These are phyloP conservation scores for Dryadomyces quercus-mongolicae DNA, from an alignment of 2,329 filamentous ascomycete species.

Conservation along the genomic window DNA sequence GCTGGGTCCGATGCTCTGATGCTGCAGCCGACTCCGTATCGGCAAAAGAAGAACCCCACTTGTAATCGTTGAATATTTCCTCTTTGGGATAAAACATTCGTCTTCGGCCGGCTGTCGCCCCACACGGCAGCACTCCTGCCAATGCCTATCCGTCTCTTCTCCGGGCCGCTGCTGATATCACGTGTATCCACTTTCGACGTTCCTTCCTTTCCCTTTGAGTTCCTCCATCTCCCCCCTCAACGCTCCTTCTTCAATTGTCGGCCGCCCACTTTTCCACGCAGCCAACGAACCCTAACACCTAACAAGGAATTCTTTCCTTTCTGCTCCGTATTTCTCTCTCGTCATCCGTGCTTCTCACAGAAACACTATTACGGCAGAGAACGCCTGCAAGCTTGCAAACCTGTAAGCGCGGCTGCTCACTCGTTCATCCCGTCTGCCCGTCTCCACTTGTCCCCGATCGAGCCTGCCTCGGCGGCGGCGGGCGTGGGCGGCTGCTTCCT, in stretches of 20 bases:
- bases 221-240: neutral
- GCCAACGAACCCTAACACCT: neutral
- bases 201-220: neutral
- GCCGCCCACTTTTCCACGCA: too few species aligned
- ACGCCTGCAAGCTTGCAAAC: too few species aligned
- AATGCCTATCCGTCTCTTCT: neutral
- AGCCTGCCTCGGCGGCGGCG: too few species aligned
- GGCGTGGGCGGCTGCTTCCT: too few species aligned
- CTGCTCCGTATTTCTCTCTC: neutral
- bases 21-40: neutral
- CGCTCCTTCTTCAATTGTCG: neutral
- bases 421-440: too few species aligned
- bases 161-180: neutral
- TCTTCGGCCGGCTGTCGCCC: neutral
- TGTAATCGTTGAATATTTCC: neutral
- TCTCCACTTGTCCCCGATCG: too few species aligned
- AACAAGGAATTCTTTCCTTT: neutral
- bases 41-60: neutral
- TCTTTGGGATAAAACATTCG: neutral
- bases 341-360: neutral
- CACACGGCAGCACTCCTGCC: neutral
- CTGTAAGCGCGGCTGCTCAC: too few species aligned
- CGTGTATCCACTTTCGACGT: neutral
- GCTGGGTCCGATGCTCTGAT: too few species aligned
- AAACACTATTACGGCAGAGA: too few species aligned